Evolutionary conservation across 2,329 filamentous ascomycete species (phyloP), one percentile per base, ranked within the genome.

Genomic region (Tolypocladium cylindrosporum): DNA sequence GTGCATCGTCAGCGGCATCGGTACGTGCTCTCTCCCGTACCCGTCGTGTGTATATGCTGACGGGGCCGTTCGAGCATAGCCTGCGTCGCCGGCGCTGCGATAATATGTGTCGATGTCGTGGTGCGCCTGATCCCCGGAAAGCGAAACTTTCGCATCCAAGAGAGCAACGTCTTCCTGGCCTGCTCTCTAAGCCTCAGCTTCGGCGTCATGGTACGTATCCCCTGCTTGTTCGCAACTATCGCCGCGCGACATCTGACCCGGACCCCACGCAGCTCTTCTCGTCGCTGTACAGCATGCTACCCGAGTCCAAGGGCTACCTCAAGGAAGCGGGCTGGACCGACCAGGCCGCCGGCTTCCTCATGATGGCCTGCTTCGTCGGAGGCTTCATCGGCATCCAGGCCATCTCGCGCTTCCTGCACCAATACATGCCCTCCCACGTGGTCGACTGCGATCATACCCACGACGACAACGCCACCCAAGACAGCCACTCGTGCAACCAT

Each of bases 141-240:
- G 72, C 84, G 80, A 66, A 80, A 86, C 69, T 99, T 97, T 71
- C 84, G 85, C 65, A 95, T 99, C 64, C 85, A 95, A 68, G 89
- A 96, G 61, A 97, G 90, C 74, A 93, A 90, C 75, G 79, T 79
- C 27, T 99, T 99, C 70, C 79, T 97, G 5, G 92, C 92, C 1
- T 85, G 86, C 27, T 97, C 93, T 0, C 75, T 97, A 60, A 96
- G 92, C 72, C 75, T 99, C 62, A 97, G 91, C 70, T 96, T 96
- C 64, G 93, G 94, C 50, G 92, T 97, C 52, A 96, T 99, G 91
- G 92, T 96, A 72, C 63, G 83, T 36, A 0, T 13, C 24, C 19
- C 52, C 8, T 50, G 14, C 6, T 37, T 27, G 31, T 43, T 5
- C 19, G 24, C 57, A 43, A 36, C 3, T 51, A 9, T 51, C 13